Base-by-base conservation (phyloP, 2,329 filamentous ascomycete genomes). In the Aspergillus spinulosporus region DNA sequence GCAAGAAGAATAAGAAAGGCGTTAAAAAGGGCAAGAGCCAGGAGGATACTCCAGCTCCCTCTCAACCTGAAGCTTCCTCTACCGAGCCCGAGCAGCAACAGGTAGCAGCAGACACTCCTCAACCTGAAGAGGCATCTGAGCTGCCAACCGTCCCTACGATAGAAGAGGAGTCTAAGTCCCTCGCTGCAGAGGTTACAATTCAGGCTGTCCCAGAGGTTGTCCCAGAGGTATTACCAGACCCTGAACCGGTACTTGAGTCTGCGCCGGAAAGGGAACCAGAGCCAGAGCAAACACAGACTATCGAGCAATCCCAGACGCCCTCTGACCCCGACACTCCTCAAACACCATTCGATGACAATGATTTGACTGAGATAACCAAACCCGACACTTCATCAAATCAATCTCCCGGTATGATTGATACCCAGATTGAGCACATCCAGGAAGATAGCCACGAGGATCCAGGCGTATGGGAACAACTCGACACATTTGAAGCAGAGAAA, bases 1-100 rank as follows among this genome's bases (percentile, higher is more conserved):
- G 64, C 60, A 71, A 70, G 63, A 50, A 55, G 52, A 72, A 70
- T 50, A 61, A 58, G 62, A 72, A 71, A 62, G 55, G 63, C 44
- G 58, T 55, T 69, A 72, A 72, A 60, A 72, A 71, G 67, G 57
- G 52, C 46, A 71, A 72, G 64, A 62, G 48, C 49, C 67, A 70
- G 57, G 70, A 71, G 46, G 67, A 66, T 49, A 59, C 58, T 52
- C 68, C 68, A 50, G 63, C 66, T 53, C 59, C 60, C 21, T 21
- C 21, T 58, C 64, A 61, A 52, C 34, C 59, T 15, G 61, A 66
- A 46, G 64, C 64, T 44, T 52, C 64, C 56, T 55, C 61, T 53
- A 57, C 62, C 62, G 62, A 66, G 43, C 52, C 57, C 57, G 62
- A 66, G 50, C 52, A 62, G 34, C 54, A 58, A 57, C 63, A 61